A percentile compares a stretch with the other conserved stretches of the same genome.
phyloP scores from a whole-genome alignment of 768 basidiomycete genomes.

The Tremella yokohamensis region DNA sequence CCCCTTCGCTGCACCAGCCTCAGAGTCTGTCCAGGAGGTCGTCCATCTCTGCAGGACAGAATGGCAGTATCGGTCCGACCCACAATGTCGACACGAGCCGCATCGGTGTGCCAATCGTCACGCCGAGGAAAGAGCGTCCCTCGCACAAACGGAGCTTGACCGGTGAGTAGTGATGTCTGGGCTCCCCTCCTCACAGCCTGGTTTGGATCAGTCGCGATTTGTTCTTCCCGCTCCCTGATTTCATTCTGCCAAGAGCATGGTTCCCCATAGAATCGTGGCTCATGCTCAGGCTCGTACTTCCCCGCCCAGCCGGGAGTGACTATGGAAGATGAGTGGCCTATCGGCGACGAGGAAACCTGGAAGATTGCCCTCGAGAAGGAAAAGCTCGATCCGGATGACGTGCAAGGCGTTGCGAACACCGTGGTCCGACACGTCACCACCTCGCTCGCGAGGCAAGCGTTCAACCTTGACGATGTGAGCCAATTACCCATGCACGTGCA shows the following conservation, averaged over 20 bases:
- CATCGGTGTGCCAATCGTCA: constrained; percentile 42
- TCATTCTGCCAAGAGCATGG: neutral
- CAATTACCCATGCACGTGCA: neutral
- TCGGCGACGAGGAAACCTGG: constrained; percentile 52
- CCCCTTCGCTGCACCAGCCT: constrained; percentile 38
- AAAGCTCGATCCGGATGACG: constrained; percentile 36
- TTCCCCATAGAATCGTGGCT: neutral
- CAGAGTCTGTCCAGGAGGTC: constrained; percentile 36
- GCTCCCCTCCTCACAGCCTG: neutral
- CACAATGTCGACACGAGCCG: constrained; percentile 31
- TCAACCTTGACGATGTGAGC: constrained; percentile 65
- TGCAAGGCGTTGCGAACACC: constrained; percentile 40
- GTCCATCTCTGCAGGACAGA: constrained; percentile 34
- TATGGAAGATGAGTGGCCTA: constrained; percentile 45
- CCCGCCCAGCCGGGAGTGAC: constrained; percentile 37
- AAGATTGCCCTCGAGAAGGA: constrained; percentile 45
- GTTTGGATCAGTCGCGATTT: too few relatives aligned
- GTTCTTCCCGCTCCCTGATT: neutral
- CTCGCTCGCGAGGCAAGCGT: constrained; percentile 82
- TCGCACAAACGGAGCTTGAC: constrained; percentile 40
- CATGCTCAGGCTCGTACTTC: constrained; percentile 45
- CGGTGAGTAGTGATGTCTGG: constrained; percentile 21
- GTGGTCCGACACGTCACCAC: constrained; percentile 53
- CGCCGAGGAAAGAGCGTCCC: constrained; percentile 43
- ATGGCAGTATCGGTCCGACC: constrained; percentile 16